Conservation (phyloP, 2,329 filamentous ascomycete species). For the Pezicula neosporulosa region DNA sequence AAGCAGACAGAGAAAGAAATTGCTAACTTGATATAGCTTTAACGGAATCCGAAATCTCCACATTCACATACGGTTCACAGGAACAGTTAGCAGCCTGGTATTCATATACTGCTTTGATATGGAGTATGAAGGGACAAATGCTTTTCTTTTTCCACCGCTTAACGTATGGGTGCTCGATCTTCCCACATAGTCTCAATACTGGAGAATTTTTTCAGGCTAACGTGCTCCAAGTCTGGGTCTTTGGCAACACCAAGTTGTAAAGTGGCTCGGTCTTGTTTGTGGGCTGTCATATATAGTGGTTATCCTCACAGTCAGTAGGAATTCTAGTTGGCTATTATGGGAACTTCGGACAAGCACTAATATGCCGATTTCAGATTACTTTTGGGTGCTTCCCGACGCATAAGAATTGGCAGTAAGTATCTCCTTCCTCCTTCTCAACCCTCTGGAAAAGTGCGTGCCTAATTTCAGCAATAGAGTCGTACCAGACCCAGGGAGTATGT, state of each 20-base stretch:
- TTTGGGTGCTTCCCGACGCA: slow-evolving; percentile 11
- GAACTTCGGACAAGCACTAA: no score
- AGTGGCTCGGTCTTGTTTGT: slow-evolving; percentile 11
- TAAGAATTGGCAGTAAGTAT: slow-evolving; percentile 10
- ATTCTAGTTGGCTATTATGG: neutral
- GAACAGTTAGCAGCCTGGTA: slow-evolving; percentile 34
- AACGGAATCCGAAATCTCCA: slow-evolving; percentile 5
- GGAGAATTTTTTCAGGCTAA: neutral
- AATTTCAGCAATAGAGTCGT: slow-evolving; percentile 4
- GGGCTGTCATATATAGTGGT: slow-evolving; percentile 8
- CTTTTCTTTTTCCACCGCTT: slow-evolving; percentile 28
- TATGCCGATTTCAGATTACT: slow-evolving; percentile 1
- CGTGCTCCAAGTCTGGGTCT: slow-evolving; percentile 24
- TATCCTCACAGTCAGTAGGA: slow-evolving; percentile 2
- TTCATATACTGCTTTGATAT: slow-evolving; percentile 33
- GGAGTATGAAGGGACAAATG: slow-evolving; percentile 29
- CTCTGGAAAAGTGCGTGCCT: neutral
- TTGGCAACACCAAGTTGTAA: slow-evolving; percentile 27
- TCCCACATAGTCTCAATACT: neutral
- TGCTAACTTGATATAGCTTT: neutral
- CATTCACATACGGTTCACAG: slow-evolving; percentile 8
- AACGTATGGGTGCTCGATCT: neutral
- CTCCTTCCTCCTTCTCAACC: neutral
- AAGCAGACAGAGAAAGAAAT: no score
- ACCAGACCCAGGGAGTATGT: slow-evolving; percentile 10